A percentile compares a stretch with the other conserved stretches of the same genome.
Evolutionary conservation across 257 asterid genomes (phyloP).

Genomic region (Scutellaria minor): DNA sequence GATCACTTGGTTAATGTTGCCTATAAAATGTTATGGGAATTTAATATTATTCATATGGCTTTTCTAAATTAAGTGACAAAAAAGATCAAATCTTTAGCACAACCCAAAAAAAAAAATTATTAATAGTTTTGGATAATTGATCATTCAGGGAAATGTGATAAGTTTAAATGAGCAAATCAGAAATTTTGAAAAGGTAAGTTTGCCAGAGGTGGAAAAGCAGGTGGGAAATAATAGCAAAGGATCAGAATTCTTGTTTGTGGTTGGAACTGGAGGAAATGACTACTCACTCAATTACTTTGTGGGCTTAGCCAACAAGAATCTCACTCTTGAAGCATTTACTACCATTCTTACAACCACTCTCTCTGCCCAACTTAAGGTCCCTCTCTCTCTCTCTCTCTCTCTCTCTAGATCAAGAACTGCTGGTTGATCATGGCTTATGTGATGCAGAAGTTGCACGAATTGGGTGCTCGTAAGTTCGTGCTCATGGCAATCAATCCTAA

Average conservation of each 20-base stretch:
- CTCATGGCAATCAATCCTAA: conserved; percentile 65
- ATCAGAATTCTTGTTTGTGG: conserved; percentile 58
- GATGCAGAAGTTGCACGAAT: conserved; percentile 58
- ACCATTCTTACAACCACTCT: conserved; percentile 48
- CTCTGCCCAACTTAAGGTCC: conserved; percentile 63
- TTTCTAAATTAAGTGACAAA: background rate
- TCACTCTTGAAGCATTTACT: conserved; percentile 59
- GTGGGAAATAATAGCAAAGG: conserved; percentile 31
- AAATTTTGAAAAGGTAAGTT: conserved; percentile 58
- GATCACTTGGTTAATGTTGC: background rate
- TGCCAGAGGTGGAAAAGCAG: conserved; percentile 60
- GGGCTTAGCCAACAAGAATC: conserved; percentile 39
- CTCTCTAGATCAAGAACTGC: no score
- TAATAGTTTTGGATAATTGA: background rate
- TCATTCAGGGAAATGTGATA: conserved; percentile 58
- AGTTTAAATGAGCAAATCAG: conserved; percentile 62
- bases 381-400: no score
- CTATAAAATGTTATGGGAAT: no score
- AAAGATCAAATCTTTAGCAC: background rate
- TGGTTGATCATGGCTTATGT: background rate
- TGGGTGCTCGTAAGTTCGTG: conserved; percentile 83
- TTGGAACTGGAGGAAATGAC: conserved; percentile 85
- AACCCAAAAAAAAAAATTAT: no score
- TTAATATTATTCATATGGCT: background rate
- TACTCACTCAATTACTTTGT: conserved; percentile 64